Base-by-base conservation (phyloP, 1,284 basidiomycete genomes). In the Melampsora occidentalis region DNA sequence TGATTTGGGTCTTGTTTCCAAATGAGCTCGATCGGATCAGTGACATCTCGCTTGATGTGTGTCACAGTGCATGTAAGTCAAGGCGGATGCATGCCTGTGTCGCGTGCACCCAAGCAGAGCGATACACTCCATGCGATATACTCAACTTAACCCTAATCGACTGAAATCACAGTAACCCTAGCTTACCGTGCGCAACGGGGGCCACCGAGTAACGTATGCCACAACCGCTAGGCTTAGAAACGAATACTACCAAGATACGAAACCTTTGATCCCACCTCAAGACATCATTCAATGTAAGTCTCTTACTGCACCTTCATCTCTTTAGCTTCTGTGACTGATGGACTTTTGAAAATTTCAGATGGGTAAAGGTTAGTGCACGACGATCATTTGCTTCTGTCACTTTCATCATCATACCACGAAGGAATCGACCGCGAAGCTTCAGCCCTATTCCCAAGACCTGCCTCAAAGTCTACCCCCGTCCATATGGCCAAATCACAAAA, bases 71-170 rank as follows among this genome's bases (percentile, higher is more conserved):
- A 46, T 46, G 16, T 16, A 12, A 0, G 16, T 3, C 14, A 14
- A 16, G 16, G 46, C 16, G 46, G 16, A 18, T 14, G 46, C 12
- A 2, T 12, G 10, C 39, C 2, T 42, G 39, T 42, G 10, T 9
- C 10, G 39, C 10, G 39, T 12, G 39, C 39, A 42, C 39, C 39
- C 14, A 9, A 12, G 39, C 39, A 10, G 9, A 12, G 39, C 2
- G 7, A 42, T 42, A 42, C 39, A 57, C 25, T 59, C 18, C 14
- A 18, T 22, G 31, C 12, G 31, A 31, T 59, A 59, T 59, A 59
- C 22, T 59, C 57, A 59, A 22, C 31, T 59, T 22, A 59, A 59
- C 22, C 57, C 57, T 59, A 59, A 59, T 31, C 57, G 18, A 59
- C n/a, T n/a, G 18, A 22, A 22, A 22, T 22, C 57, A 22, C 22